Percentiles rank a stretch among this genome's conserved stretches.
phyloP scores from a whole-genome alignment of 805 yeast species.

The Metschnikowia anglica region DNA sequence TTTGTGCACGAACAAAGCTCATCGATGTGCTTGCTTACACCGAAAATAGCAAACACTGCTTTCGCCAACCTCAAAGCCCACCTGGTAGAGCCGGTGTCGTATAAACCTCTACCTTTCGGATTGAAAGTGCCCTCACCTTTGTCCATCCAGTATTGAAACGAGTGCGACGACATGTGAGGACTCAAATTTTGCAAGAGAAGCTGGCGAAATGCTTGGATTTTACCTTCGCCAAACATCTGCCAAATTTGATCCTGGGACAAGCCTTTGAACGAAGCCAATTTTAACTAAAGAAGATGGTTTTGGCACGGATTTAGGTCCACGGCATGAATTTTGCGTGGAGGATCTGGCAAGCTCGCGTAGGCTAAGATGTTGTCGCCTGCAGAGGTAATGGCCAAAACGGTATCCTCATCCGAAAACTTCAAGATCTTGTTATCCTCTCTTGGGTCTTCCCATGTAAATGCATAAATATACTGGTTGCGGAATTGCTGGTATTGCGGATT shows the following conservation, averaged over 20 bases:
- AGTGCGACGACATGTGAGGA: conserved; percentile 73
- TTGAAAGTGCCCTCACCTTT: conserved; percentile 60
- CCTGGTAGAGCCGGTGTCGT: conserved; percentile 81
- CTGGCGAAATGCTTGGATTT: conserved; percentile 41
- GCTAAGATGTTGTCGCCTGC: conserved; percentile 82
- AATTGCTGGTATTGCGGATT: conserved; percentile 68
- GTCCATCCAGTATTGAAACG: conserved; percentile 77
- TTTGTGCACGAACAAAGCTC: conserved; percentile 57
- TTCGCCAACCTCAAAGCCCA: conserved; percentile 78
- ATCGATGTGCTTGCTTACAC: conserved; percentile 51
- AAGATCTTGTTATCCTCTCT: conserved; percentile 72
- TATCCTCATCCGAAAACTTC: conserved; percentile 59
- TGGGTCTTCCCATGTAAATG: conserved; percentile 92
- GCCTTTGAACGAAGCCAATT: conserved; percentile 63
- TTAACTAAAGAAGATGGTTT: conserved; percentile 75
- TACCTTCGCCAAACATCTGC: conserved; percentile 77
- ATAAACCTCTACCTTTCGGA: conserved; percentile 57
- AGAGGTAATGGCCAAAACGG: conserved; percentile 78
- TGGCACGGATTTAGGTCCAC: conserved; percentile 84
- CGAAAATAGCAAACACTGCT: conserved; percentile 56
- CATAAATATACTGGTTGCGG: conserved; percentile 76
- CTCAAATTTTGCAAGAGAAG: conserved; percentile 53
- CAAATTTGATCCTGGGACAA: conserved; percentile 61
- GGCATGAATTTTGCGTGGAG: conserved; percentile 78
- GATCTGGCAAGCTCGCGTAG: conserved; percentile 67